phyloP scores from a whole-genome alignment of 352 stramenopile genomes.

The Peronosclerospora sorghi region DNA sequence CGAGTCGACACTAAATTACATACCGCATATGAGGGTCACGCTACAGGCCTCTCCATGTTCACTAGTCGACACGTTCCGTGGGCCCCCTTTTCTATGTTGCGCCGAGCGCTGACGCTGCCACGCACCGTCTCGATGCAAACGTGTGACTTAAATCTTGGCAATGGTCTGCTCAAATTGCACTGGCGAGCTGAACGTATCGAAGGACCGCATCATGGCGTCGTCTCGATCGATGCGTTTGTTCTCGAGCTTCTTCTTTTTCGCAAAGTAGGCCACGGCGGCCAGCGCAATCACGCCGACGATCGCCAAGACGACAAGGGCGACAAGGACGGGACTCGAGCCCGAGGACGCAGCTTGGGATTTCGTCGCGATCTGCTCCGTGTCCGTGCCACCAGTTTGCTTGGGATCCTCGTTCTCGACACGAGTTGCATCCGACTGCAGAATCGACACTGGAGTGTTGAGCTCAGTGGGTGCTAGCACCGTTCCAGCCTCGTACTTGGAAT shows the following conservation, averaged over 20 bases:
- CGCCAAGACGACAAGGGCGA: conserved; percentile 11
- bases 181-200: conserved; percentile 20
- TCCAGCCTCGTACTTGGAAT: conserved; percentile 12
- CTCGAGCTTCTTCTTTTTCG: conserved; percentile 22
- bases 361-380: conserved; percentile 3
- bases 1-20: no score
- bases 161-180: conserved; percentile 20
- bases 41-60: no score
- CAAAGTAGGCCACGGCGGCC: conserved; percentile 10
- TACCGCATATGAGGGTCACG: no score
- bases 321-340: conserved; percentile 19
- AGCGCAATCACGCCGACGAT: conserved; percentile 15
- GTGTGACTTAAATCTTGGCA: conserved; percentile 21
- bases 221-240: conserved; percentile 19
- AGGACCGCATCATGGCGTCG: conserved; percentile 13
- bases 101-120: no score
- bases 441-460: conserved; percentile 14
- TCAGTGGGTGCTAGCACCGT: conserved; percentile 10
- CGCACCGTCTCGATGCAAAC: no score
- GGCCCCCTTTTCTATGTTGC: no score
- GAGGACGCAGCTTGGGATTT: neutral
- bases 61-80: no score
- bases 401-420: conserved; percentile 5
- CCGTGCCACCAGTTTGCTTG: conserved; percentile 6
- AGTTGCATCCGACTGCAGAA: conserved; percentile 21